Percentiles rank a stretch among this genome's conserved stretches.
phyloP scores from a whole-genome alignment of 2,329 filamentous ascomycete species.

The Pestalotiopsis fici region DNA sequence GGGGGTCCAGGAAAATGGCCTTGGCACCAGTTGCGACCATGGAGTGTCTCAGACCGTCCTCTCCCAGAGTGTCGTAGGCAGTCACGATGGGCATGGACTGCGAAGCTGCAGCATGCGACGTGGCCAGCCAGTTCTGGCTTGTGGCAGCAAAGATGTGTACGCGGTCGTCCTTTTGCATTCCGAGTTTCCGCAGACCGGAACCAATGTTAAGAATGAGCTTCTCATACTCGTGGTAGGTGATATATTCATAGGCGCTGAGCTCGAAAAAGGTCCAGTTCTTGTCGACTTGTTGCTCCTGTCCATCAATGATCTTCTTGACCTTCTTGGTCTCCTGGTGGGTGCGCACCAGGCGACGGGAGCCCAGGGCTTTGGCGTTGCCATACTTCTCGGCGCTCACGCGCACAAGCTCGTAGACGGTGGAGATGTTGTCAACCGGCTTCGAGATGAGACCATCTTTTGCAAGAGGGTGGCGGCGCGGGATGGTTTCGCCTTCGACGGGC shows the following conservation, averaged over 20 bases:
- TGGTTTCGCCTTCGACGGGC: slow-evolving; percentile 71
- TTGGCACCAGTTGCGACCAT: slow-evolving; percentile 70
- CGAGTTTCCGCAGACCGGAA: slow-evolving; percentile 71
- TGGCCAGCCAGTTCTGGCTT: slow-evolving; percentile 53
- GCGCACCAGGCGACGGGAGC: slow-evolving; percentile 72
- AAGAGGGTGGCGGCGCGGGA: slow-evolving; percentile 66
- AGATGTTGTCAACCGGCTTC: slow-evolving; percentile 64
- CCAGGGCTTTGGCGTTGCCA: slow-evolving; percentile 66
- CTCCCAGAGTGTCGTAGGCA: slow-evolving; percentile 75
- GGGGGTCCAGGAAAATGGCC: slow-evolving; percentile 74
- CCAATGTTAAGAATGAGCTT: slow-evolving; percentile 68
- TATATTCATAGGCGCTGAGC: slow-evolving; percentile 76
- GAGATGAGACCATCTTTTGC: slow-evolving; percentile 63
- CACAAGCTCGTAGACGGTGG: slow-evolving; percentile 77
- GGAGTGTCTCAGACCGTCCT: slow-evolving; percentile 71
- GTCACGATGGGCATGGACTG: slow-evolving; percentile 82
- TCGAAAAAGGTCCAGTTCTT: slow-evolving; percentile 92
- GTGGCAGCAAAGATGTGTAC: slow-evolving; percentile 83
- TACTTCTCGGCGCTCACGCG: slow-evolving; percentile 65
- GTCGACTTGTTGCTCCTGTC: slow-evolving; percentile 75
- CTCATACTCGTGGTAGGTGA: slow-evolving; percentile 79
- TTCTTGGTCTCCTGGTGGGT: slow-evolving; percentile 84
- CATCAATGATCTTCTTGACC: slow-evolving; percentile 85
- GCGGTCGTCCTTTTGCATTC: slow-evolving; percentile 67
- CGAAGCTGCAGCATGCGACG: slow-evolving; percentile 58